Evolutionary conservation across 2,329 filamentous ascomycete genomes (phyloP), one percentile per base, ranked within the genome.

Genomic region (Zalaria sp.): DNA sequence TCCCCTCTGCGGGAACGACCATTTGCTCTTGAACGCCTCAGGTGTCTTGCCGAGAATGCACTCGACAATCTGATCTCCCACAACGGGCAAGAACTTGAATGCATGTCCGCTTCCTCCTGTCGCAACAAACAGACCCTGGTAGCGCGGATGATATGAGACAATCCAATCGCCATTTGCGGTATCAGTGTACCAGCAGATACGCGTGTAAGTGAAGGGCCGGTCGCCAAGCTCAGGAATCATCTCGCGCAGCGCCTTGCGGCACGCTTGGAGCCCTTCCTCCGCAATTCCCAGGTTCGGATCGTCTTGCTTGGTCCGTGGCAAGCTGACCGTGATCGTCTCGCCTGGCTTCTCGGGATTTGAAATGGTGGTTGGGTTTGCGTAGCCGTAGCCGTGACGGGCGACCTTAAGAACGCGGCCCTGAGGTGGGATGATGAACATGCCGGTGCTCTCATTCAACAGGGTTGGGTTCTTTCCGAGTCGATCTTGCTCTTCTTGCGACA

Each of bases 391-490:
- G 47, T 72, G 68, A n/a, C 67, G 57, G 4, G 68, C 68, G 34
- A 71, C 53, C 52, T 72, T 72, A 37, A 72, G 57, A 5, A 60
- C 46, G 26, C 57, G 52, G 25, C 58, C 51, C 1, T 57, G 61
- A 0, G 84, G 82, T 3, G 83, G 81, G 47, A 88, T 83, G 56
- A 83, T 70, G 66, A 87, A 89, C 45, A 83, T 69, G 5, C 83
- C 83, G 2, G 71, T 76, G 38, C 69, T 74, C 49, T 88, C 67
- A 61, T 86, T 85, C 34, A 89, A 63, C 25, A 84, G 62, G 2
- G 86, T 81, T 0, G 88, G 88, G 53, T 79, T 77, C 29, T 74
- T 63, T 35, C 66, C 67, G 7, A 94, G 66, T 3, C 60, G 59
- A 10, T 67, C 65, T 60, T 88, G 77, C 61, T 95, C 88, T 4